A percentile compares a stretch with the other conserved stretches of the same genome.
Evolutionary conservation across 805 yeast genomes (phyloP).

Genomic region (Clavispora asparagi): DNA sequence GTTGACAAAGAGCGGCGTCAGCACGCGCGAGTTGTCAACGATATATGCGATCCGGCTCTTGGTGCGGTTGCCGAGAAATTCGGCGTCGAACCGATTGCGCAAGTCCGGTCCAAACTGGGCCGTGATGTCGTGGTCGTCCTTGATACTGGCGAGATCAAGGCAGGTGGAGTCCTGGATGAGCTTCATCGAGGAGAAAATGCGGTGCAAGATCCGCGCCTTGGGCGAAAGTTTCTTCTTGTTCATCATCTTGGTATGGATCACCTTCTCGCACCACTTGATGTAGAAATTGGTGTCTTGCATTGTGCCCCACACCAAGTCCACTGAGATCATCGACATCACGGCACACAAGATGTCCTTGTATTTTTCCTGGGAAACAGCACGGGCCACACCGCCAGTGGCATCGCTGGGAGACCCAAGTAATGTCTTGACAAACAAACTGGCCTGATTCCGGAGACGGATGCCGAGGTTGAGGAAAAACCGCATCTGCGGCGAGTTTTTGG

Average conservation of each 20-base stretch:
- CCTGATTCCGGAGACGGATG: constrained; percentile 68
- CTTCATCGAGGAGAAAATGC: constrained; percentile 71
- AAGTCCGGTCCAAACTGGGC: constrained; percentile 29
- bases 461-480: constrained; percentile 69
- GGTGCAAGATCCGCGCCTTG: constrained; percentile 71
- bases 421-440: constrained; percentile 58
- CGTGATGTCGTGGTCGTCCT: constrained; percentile 26
- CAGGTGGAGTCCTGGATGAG: constrained; percentile 75
- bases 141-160: constrained; percentile 29
- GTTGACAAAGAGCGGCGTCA: constrained; percentile 38
- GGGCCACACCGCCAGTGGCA: constrained; percentile 39
- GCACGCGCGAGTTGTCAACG: constrained; percentile 13
- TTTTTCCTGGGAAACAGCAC: constrained; percentile 49
- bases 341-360: constrained; percentile 84
- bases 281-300: constrained; percentile 80
- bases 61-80: constrained; percentile 7
- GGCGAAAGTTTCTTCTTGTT: constrained; percentile 60
- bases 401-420: constrained; percentile 38
- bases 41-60: constrained; percentile 16
- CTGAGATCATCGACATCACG: constrained; percentile 78
- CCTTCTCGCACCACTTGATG: constrained; percentile 69
- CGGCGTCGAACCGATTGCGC: constrained; percentile 12
- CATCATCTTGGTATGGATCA: constrained; percentile 64
- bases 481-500: constrained; percentile 60
- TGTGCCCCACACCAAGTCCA: constrained; percentile 87